Conservation (phyloP, 140 eudicot species). For the Bidens hawaiensis region DNA sequence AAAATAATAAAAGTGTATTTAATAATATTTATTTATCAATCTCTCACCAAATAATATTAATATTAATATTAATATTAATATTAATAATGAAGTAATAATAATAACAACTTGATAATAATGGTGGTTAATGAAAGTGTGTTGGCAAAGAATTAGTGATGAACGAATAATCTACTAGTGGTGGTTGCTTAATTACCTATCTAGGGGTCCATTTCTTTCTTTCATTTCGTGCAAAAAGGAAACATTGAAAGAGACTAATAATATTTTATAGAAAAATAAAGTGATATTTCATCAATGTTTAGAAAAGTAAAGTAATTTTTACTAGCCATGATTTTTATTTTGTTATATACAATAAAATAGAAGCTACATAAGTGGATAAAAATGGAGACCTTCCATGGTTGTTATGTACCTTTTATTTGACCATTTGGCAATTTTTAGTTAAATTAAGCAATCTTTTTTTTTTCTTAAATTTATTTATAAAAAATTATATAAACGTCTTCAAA, state of each 20-base stretch:
- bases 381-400: not conserved
- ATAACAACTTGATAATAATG: not conserved
- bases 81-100: not conserved
- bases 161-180: constrained; percentile 17
- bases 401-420: not conserved
- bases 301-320: not conserved
- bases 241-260: not conserved
- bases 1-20: too few species aligned
- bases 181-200: constrained; percentile 16
- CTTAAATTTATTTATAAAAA: too few species aligned
- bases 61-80: not conserved
- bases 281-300: not conserved
- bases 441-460: too few species aligned
- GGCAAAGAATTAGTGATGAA: not conserved
- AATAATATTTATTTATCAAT: too few species aligned
- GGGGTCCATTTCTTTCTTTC: constrained; percentile 20
- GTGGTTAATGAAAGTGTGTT: constrained; percentile 4
- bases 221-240: constrained; percentile 10
- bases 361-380: not conserved
- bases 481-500: too few species aligned
- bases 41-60: too few species aligned
- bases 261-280: not conserved
- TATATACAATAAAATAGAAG: too few species aligned
- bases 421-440: not conserved
- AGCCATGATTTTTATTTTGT: not conserved